A percentile compares a stretch with the other conserved stretches of the same genome.
Conservation (phyloP, 108 stramenopile genomes). For the Fistulifera pelliculosa region DNA sequence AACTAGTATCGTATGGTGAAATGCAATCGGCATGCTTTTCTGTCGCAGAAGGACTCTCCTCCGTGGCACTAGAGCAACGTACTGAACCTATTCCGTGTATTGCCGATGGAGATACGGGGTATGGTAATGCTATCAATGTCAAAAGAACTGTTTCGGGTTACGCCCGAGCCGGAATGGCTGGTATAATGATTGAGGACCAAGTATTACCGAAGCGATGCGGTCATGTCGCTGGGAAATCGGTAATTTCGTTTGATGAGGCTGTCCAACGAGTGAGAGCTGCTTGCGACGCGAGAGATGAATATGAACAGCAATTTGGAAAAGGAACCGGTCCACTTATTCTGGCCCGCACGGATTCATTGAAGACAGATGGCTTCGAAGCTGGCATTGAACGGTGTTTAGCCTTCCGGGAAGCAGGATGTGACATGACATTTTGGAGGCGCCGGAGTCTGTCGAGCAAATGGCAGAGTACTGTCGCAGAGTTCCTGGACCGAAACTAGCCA, state of each 20-base stretch:
- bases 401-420: conserved; percentile 87
- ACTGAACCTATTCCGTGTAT: conserved; percentile 85
- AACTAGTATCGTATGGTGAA: conserved; percentile 79
- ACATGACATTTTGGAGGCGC: conserved; percentile 94
- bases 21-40: conserved; percentile 67
- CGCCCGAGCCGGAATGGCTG: conserved; percentile 88
- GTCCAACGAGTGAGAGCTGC: conserved; percentile 85
- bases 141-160: conserved; percentile 84
- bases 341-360: conserved; percentile 90
- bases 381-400: conserved; percentile 85
- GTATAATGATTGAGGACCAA: conserved; percentile 97
- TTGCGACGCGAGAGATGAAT: conserved; percentile 89
- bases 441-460: conserved; percentile 80
- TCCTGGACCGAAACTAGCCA: conserved; percentile 88
- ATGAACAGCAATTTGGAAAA: conserved; percentile 55
- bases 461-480: conserved; percentile 84
- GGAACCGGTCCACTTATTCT: conserved; percentile 78
- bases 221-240: conserved; percentile 90
- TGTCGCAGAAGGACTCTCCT: conserved; percentile 77
- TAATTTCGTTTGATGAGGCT: conserved; percentile 82
- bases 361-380: conserved; percentile 85
- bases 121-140: conserved; percentile 92
- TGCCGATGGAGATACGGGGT: conserved; percentile 91
- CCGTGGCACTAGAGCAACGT: conserved; percentile 57
- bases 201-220: conserved; percentile 91